phyloP scores from a whole-genome alignment of 192 early-diverging fungal genomes.

The Phycomyces blakesleeanus region DNA sequence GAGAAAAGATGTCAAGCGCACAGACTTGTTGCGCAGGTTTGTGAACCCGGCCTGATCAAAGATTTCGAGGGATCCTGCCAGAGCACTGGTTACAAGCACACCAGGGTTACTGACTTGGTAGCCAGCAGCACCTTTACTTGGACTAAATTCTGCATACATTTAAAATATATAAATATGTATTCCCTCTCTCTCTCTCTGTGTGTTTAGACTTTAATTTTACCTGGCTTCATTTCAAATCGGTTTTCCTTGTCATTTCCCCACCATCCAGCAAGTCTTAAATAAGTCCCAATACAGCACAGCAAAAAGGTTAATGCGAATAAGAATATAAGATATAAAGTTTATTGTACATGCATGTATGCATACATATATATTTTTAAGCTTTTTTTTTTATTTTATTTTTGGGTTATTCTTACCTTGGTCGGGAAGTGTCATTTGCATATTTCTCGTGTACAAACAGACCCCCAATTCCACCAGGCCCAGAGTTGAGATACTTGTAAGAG shows the following conservation, averaged over 20 bases:
- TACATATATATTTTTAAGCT: too few species aligned
- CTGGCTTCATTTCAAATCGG: conserved; percentile 86
- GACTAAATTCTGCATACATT: conserved; percentile 58
- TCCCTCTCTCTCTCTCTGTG: too few species aligned
- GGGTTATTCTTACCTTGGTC: conserved; percentile 60
- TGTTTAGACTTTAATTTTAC: too few species aligned
- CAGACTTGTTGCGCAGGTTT: conserved; percentile 70
- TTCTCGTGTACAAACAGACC: conserved; percentile 89
- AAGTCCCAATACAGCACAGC: too few species aligned
- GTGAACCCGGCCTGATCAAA: conserved; percentile 71
- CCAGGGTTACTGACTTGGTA: conserved; percentile 89
- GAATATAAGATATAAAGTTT: too few species aligned
- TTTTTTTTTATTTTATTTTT: too few species aligned
- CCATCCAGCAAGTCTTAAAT: conserved; percentile 56
- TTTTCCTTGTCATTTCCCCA: conserved; percentile 84
- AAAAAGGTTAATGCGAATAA: too few species aligned
- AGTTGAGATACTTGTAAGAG: conserved; percentile 98
- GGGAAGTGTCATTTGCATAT: conserved; percentile 54
- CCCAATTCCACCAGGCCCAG: conserved; percentile 93
- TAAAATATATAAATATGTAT: too few species aligned
- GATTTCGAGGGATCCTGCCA: conserved; percentile 77
- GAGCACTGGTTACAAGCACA: conserved; percentile 65
- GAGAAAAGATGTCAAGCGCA: conserved; percentile 80
- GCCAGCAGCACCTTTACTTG: conserved; percentile 74
- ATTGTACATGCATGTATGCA: too few species aligned